Evolutionary conservation across 441 rosid species (phyloP), one percentile per base, ranked within the genome.

Genomic region (Brassica hybrid): DNA sequence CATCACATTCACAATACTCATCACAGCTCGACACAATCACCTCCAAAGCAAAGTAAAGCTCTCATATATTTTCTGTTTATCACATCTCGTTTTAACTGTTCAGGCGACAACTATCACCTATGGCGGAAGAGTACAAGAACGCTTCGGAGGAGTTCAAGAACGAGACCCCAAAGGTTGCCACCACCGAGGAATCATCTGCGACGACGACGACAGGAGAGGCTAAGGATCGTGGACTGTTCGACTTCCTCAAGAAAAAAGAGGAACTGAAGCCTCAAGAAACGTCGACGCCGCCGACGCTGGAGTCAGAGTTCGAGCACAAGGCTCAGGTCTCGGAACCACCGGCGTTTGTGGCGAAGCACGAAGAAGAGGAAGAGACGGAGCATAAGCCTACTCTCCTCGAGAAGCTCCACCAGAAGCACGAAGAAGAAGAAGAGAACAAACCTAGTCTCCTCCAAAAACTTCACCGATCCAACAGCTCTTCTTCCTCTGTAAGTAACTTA

Each of bases 401-500:
- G 45, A 14, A 81, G 54, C 56, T 74, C 30, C 74, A 76, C 2
- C 19, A 67, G 71, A 74, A 75, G 73, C 74, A 73, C n/a, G 76
- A 16, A 1, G 79, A 80, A 34, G 69, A 75, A 36, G 69, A 75
- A 36, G 75, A 82, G 82, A 85, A 89, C 82, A 86, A 91, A 60
- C 86, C 77, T 2, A 41, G 84, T 74, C 80, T 91, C 34, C n/a
- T 85, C 19, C 87, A 85, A 32, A 91, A 90, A 83, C 85, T 94
- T 72, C 93, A 83, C 80, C 85, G 92, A 73, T 81, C 92, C 3
- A 74, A 60, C 77, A 90, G 96, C 87, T 88, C 92, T 84, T 87
- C 95, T 45, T 88, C 92, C 84, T 94, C 98, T 38, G 97, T 92
- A 85, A 94, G 98, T 88, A 12, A n/a, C 36, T 7, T 3, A 7